Percentiles rank a stretch among this genome's conserved stretches.
phyloP scores from a whole-genome alignment of 257 asterid species.

The Solanum acaule region DNA sequence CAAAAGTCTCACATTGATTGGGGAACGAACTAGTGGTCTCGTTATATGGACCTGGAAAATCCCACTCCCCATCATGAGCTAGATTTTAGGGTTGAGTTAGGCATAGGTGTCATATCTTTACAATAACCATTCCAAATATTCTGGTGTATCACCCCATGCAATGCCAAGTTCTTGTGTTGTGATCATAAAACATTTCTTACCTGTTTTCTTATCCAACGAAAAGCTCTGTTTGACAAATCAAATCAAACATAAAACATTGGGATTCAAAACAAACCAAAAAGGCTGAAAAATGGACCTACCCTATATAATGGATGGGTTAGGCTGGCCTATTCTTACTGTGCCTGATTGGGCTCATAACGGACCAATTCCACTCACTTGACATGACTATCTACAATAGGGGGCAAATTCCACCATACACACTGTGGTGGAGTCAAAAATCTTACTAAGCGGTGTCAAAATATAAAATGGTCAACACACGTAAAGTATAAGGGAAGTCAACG shows the following conservation, averaged over 20 bases:
- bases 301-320: neutral
- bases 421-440: neutral
- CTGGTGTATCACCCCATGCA: neutral
- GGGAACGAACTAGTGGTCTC: too few relatives aligned
- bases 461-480: too few relatives aligned
- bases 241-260: too few relatives aligned
- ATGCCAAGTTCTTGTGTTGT: neutral
- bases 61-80: too few relatives aligned
- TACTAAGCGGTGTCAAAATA: neutral
- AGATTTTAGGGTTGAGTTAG: too few relatives aligned
- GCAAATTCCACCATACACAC: neutral
- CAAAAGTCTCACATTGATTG: too few relatives aligned
- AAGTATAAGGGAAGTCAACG: neutral
- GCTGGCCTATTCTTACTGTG: neutral
- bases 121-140: neutral
- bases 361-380: neutral
- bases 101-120: fast-evolving
- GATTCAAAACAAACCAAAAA: too few relatives aligned
- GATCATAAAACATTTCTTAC: neutral
- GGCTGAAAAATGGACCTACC: neutral
- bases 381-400: neutral
- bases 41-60: too few relatives aligned
- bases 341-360: neutral
- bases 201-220: neutral
- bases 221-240: neutral